These are phyloP conservation scores for Arthrobotrys pseudoclavata DNA, from an alignment of 2,329 filamentous ascomycete species.

Conservation along the genomic window DNA sequence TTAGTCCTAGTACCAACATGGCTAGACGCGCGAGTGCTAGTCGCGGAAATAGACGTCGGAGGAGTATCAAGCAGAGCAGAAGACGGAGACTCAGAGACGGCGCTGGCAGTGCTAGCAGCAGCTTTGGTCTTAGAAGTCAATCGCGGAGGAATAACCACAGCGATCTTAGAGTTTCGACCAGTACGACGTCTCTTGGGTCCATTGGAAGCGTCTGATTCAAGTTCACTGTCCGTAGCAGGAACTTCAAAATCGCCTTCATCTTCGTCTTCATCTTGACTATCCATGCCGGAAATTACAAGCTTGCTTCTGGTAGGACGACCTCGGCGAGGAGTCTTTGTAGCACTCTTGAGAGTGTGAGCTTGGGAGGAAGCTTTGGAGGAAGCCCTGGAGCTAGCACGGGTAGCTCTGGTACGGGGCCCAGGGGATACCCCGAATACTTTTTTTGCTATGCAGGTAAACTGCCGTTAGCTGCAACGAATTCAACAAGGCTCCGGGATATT, in stretches of 20 bases:
- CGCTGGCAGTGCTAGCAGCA: conserved; percentile 19
- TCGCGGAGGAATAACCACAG: conserved; percentile 44
- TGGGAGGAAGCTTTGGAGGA: conserved; percentile 31
- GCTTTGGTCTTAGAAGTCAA: conserved; percentile 12
- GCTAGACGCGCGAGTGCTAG: conserved; percentile 50
- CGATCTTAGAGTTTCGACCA: conserved; percentile 29
- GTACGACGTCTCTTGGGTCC: conserved; percentile 46
- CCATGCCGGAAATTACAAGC: conserved; percentile 21
- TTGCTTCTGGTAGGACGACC: conserved; percentile 32
- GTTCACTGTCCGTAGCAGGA: conserved; percentile 17
- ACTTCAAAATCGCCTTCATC: conserved; percentile 20
- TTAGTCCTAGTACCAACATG: conserved; percentile 14
- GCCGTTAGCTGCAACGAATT: conserved; percentile 19
- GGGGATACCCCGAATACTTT: conserved; percentile 2
- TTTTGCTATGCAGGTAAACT: conserved; percentile 12
- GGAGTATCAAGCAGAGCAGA: conserved; percentile 17
- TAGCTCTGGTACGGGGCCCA: conserved; percentile 21
- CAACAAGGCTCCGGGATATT: conserved; percentile 3
- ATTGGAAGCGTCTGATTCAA: background rate
- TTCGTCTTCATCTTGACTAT: background rate
- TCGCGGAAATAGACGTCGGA: conserved; percentile 32
- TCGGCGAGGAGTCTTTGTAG: conserved; percentile 27
- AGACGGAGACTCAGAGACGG: conserved; percentile 14
- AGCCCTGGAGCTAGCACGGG: conserved; percentile 33
- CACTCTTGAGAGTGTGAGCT: conserved; percentile 20